Base-by-base conservation (phyloP, 257 asterid genomes). In the Scutellaria baicalensis region DNA sequence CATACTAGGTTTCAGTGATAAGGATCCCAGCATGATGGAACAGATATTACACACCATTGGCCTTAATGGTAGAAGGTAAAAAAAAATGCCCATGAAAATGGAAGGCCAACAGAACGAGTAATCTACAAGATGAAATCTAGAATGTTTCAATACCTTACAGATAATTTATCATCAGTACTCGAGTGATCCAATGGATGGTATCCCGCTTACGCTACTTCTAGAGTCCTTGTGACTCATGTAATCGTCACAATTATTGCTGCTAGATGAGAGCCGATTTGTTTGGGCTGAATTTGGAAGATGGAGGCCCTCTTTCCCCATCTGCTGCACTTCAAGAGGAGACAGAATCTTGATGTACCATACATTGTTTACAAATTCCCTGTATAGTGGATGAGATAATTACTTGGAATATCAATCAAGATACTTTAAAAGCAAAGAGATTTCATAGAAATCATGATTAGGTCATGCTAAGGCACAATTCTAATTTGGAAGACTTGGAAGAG, bases 321-420 rank as follows among this genome's bases (percentile, higher is more conserved):
- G 98, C 70, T 90, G 97, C 85, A 90, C 97, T 81, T 93, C 96
- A 12, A 66, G 78, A 5, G 98, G 96, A 58, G 97, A 90, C 51
- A 93, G 89, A 62, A 93, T 93, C 88, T 90, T 93, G 88, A 93
- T 90, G 72, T 84, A 87, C 92, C 89, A 84, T 13, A 93, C 97
- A 38, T 42, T 93, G 79, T 91, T 93, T 12, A 90, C 89, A 43
- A 93, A 93, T 76, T 88, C 97, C 97, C 98, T 93, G 84, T 6
- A 74, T 21, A 0, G 6, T 0, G 23, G 3, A 23, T 27, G 2
- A 10, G 54, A 14, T 23, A 21, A 39, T 55, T 35, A 49, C 20
- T 49, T 44, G 42, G 63, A 33, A 60, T n/a, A 66, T 48, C 21
- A 27, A 63, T n/a, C 66, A 68, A 7, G 20, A 20, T 49, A 6